Evolutionary conservation across 345 rosid genomes (phyloP).

Genomic region (Linum lewisii): DNA sequence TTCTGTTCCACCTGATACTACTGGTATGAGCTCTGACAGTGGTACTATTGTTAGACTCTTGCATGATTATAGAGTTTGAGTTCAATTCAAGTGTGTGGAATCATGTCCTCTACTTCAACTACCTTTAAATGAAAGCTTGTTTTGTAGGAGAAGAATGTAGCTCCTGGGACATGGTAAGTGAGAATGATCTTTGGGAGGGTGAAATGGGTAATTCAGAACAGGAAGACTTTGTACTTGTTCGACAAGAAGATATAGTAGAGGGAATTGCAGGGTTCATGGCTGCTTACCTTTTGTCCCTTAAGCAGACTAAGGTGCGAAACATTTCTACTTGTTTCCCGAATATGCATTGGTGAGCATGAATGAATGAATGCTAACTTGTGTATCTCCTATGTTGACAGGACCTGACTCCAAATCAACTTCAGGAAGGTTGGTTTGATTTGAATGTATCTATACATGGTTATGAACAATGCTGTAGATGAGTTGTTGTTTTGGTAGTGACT

Average conservation of each 20-base stretch:
- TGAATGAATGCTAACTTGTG: background rate
- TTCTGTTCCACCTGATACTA: constrained; percentile 33
- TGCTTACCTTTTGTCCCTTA: constrained; percentile 69
- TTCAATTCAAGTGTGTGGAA: background rate
- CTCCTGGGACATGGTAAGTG: constrained; percentile 75
- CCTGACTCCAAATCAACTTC: constrained; percentile 83
- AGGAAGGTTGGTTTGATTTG: constrained; percentile 51
- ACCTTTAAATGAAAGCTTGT: constrained; percentile 13
- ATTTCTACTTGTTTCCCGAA: background rate
- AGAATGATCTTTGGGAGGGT: constrained; percentile 66
- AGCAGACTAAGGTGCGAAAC: constrained; percentile 72
- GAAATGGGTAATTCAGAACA: constrained; percentile 33
- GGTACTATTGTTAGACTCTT: background rate
- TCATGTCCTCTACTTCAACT: background rate
- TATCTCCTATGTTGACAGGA: constrained; percentile 35
- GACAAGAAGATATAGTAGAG: constrained; percentile 92
- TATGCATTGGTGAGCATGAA: background rate
- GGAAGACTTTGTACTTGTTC: constrained; percentile 82
- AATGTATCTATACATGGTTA: background rate
- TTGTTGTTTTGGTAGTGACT: constrained; percentile 4
- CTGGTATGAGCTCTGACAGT: constrained; percentile 25
- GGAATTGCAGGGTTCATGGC: constrained; percentile 95
- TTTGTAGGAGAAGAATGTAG: constrained; percentile 52
- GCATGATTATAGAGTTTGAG: background rate
- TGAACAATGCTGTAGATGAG: too few relatives aligned